Conservation (phyloP, 169 alveolate species). For the Plasmodium falciparum region DNA sequence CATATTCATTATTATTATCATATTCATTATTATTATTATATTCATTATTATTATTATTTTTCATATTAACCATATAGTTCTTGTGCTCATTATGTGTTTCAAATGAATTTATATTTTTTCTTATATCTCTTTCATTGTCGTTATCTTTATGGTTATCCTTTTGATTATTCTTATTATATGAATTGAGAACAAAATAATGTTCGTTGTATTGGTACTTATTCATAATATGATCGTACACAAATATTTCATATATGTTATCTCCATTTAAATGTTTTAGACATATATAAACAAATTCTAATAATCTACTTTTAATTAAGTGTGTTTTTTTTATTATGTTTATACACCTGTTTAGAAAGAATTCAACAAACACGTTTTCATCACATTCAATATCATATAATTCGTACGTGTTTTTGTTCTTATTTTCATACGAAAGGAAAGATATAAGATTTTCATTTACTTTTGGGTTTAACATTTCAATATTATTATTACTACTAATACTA, state of each 20-base stretch:
- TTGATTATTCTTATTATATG: not conserved
- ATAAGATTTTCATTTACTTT: not conserved
- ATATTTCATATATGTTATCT: constrained; percentile 41
- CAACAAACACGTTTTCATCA: constrained; percentile 28
- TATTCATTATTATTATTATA: too few relatives aligned
- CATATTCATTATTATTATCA: too few relatives aligned
- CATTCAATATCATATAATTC: constrained; percentile 21
- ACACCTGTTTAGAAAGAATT: constrained; percentile 43
- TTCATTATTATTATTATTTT: too few relatives aligned
- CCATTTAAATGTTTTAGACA: constrained; percentile 29
- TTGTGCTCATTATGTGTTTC: too few relatives aligned
- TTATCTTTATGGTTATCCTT: not conserved
- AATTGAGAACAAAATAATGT: not conserved
- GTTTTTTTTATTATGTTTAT: constrained; percentile 52
- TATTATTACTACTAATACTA: not conserved
- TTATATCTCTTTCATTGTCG: too few relatives aligned
- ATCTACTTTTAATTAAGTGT: constrained; percentile 53
- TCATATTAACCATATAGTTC: too few relatives aligned
- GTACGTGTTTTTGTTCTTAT: not conserved
- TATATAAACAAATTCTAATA: constrained; percentile 38
- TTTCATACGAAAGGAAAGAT: not conserved
- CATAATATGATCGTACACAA: constrained; percentile 8
- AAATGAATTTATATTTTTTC: too few relatives aligned
- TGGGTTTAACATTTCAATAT: not conserved
- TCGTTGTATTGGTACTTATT: constrained; percentile 21